Evolutionary conservation across 768 basidiomycete genomes (phyloP).

Genomic region (Ephemerocybe angulata): DNA sequence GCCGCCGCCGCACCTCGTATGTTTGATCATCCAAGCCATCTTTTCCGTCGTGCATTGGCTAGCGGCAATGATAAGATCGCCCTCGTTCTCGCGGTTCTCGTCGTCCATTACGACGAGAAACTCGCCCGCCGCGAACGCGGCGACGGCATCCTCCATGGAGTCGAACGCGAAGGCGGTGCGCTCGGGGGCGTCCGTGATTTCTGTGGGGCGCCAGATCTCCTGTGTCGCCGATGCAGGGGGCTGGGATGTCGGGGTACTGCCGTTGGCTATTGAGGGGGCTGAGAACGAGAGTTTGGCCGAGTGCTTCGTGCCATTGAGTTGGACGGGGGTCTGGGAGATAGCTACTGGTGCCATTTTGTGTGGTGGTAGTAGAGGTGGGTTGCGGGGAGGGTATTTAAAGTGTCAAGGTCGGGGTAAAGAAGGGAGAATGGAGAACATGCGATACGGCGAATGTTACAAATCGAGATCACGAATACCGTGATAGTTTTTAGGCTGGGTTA

Average conservation of each 20-base stretch:
- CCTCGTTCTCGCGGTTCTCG: slow-evolving; percentile 93
- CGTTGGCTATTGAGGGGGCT: background rate
- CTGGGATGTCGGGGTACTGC: slow-evolving; percentile 6
- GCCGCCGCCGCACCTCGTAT: slow-evolving; percentile 68
- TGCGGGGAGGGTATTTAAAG: background rate
- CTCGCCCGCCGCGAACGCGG: slow-evolving; percentile 73
- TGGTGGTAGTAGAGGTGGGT: background rate
- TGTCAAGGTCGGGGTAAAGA: slow-evolving; percentile 2
- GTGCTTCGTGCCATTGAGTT: slow-evolving; percentile 6
- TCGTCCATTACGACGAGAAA: slow-evolving; percentile 99
- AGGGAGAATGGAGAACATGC: slow-evolving; percentile 13
- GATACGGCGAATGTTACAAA: slow-evolving; percentile 2
- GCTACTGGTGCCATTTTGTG: slow-evolving; percentile 30
- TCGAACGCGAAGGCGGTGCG: slow-evolving; percentile 67
- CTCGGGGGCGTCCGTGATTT: slow-evolving; percentile 22
- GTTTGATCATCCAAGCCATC: slow-evolving; percentile 99
- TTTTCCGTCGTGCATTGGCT: slow-evolving; percentile 84
- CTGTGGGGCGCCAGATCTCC: slow-evolving; percentile 37
- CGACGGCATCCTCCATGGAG: slow-evolving; percentile 72
- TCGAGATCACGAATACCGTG: slow-evolving; percentile 19
- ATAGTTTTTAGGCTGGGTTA: slow-evolving; percentile 5
- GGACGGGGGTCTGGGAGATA: slow-evolving; percentile 9
- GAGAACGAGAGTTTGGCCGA: slow-evolving; percentile 11
- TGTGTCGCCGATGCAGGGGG: slow-evolving; percentile 15
- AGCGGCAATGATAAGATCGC: slow-evolving; percentile 90